Percentiles rank a stretch among this genome's conserved stretches.
Evolutionary conservation across 2,329 filamentous ascomycete species (phyloP).

Genomic region (Elsinoe batatas): DNA sequence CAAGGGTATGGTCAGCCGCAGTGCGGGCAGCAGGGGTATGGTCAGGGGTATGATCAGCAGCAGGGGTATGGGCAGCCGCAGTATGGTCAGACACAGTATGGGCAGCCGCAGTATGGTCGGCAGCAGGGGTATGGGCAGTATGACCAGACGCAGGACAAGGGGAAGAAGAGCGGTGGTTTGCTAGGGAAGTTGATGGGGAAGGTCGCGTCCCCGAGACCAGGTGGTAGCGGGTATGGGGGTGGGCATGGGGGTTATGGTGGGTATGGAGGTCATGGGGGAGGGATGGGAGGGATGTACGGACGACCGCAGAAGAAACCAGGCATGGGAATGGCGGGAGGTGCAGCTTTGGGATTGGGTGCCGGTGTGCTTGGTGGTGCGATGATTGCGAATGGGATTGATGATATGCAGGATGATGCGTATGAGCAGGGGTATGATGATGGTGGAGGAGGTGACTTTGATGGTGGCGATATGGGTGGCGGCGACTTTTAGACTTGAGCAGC

Average conservation of each 20-base stretch:
- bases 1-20: slow-evolving; percentile 26
- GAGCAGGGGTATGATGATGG: slow-evolving; percentile 37
- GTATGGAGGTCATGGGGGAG: slow-evolving; percentile 31
- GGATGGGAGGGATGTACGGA: slow-evolving; percentile 33
- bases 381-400: slow-evolving; percentile 51
- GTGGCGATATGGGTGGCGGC: slow-evolving; percentile 24
- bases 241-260: slow-evolving; percentile 28
- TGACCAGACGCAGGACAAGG: slow-evolving; percentile 23
- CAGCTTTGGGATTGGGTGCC: slow-evolving; percentile 69
- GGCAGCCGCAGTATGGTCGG: slow-evolving; percentile 21
- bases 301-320: slow-evolving; percentile 36
- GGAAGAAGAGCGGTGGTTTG: slow-evolving; percentile 15
- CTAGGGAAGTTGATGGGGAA: slow-evolving; percentile 15
- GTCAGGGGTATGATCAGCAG: slow-evolving; percentile 18
- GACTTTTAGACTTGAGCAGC: slow-evolving; percentile 13
- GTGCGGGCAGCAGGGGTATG: slow-evolving; percentile 22
- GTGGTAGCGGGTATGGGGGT: background rate
- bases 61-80: slow-evolving; percentile 22
- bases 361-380: slow-evolving; percentile 71
- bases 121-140: slow-evolving; percentile 26
- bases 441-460: slow-evolving; percentile 25
- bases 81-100: slow-evolving; percentile 23
- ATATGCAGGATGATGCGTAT: slow-evolving; percentile 46
- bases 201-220: background rate
- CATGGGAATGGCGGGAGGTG: slow-evolving; percentile 63